Evolutionary conservation across 768 basidiomycete genomes (phyloP), one percentile per base, ranked within the genome.

Genomic region (Tulasnella sp.): DNA sequence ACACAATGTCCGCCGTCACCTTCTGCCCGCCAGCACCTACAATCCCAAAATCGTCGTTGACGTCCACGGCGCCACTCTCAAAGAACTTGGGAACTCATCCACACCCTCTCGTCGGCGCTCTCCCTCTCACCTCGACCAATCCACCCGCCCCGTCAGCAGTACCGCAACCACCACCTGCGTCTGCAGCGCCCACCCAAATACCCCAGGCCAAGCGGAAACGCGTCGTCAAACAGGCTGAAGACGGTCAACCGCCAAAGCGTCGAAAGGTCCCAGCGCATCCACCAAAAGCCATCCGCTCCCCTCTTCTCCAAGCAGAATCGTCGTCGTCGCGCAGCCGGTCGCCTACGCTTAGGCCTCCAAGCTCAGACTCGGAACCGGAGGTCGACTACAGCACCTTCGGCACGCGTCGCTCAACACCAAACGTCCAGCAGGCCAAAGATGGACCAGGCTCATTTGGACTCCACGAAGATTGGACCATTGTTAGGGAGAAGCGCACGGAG

Each of bases 341-440:
- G 11, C 67, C 67, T n/a, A 47, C 67, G 16, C 32, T 41, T 16
- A 37, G 35, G 4, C 64, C 64, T 5, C 22, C 34, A 8, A 34
- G 36, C 16, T 65, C 64, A 17, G 64, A 65, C 39, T 65, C 64
- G 34, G 69, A 70, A 52, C 44, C 69, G 16, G 69, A 70, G 52
- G 36, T 70, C 44, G 69, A 70, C 47, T 70, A 70, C 47, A 26
- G 41, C 44, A 70, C 52, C 14, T 70, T 70, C 47, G 42, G 44
- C 44, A 70, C 69, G 34, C 69, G 69, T 47, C 41, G 47, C 32
- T 52, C 42, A 11, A 47, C 69, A 36, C 47, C 69, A 16, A 59
- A 59, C 9, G 52, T 59, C n/a, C n/a, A 41, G 1, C 52, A 36
- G 16, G 26, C 32, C 7, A 70, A 52, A 34, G 69, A 70, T 16